Conservation (phyloP, 2,329 filamentous ascomycete genomes). For the Alternaria sp. region DNA sequence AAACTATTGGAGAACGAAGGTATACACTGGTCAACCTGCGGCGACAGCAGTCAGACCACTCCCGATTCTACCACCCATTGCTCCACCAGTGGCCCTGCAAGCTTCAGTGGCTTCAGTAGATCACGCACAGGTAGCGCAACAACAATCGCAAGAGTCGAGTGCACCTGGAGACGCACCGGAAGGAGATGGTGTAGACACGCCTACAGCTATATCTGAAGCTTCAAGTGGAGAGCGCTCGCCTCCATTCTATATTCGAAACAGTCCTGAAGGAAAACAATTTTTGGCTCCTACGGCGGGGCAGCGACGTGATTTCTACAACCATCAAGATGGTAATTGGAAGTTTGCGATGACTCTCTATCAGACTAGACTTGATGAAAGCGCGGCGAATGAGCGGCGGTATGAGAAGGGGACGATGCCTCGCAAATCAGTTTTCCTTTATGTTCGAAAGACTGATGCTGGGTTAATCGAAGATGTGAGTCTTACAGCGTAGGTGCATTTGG, state of each 20-base stretch:
- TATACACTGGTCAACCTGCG: not conserved
- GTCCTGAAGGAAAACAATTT: accelerated
- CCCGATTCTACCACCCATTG: not conserved
- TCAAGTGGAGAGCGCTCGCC: not conserved
- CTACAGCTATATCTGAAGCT: not conserved
- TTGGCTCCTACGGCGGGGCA: not conserved
- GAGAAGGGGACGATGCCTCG: not conserved
- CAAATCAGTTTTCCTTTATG: not conserved
- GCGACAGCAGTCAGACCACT: not conserved
- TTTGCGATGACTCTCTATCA: not conserved
- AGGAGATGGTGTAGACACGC: not conserved
- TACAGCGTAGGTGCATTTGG: not conserved
- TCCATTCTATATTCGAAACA: not conserved
- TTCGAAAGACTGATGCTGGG: not conserved
- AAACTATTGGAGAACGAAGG: not conserved
- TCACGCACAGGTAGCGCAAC: not conserved
- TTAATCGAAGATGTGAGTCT: not conserved
- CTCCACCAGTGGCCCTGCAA: not conserved
- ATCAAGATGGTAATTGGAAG: not conserved
- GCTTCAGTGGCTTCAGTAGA: not conserved
- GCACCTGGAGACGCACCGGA: not conserved
- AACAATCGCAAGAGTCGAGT: not conserved
- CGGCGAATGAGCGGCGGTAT: not conserved
- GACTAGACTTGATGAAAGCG: not conserved
- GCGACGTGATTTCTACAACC: not conserved